These are phyloP conservation scores for Calonectria pseudoreteaudii DNA, from an alignment of 2,329 filamentous ascomycete species.

Conservation along the genomic window DNA sequence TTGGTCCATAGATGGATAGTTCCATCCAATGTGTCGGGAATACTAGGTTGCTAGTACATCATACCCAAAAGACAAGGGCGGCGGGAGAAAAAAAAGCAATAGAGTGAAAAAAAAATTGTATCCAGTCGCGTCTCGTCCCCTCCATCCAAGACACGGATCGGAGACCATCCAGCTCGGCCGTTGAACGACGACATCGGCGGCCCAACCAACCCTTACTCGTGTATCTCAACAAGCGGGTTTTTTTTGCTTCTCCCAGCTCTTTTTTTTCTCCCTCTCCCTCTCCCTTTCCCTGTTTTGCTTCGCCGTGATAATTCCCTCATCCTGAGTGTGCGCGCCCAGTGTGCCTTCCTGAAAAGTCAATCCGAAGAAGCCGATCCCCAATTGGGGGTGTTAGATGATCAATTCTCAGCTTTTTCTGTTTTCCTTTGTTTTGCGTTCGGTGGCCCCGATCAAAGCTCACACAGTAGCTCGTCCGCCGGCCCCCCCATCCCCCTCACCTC, in stretches of 20 bases:
- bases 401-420: not conserved
- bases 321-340: not conserved
- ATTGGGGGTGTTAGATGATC: not conserved
- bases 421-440: constrained; percentile 6
- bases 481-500: not conserved
- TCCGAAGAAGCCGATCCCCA: not conserved
- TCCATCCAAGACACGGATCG: constrained; percentile 24
- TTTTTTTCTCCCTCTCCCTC: too few species aligned
- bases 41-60: not conserved
- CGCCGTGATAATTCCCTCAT: not conserved
- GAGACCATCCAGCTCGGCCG: constrained; percentile 5
- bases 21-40: constrained; percentile 4
- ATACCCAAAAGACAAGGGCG: not conserved
- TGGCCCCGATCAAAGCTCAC: constrained; percentile 6
- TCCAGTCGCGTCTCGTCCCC: constrained; percentile 17
- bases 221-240: constrained; percentile 22
- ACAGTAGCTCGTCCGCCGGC: not conserved
- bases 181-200: constrained; percentile 11
- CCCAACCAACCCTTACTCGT: constrained; percentile 18
- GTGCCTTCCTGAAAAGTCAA: constrained; percentile 6
- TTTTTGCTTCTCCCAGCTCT: not conserved
- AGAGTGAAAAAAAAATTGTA: not conserved
- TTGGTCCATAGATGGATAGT: not conserved
- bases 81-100: not conserved
- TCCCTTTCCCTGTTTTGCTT: not conserved